These are phyloP conservation scores for Monilinia aucupariae DNA, from an alignment of 2,329 filamentous ascomycete species.

Conservation along the genomic window DNA sequence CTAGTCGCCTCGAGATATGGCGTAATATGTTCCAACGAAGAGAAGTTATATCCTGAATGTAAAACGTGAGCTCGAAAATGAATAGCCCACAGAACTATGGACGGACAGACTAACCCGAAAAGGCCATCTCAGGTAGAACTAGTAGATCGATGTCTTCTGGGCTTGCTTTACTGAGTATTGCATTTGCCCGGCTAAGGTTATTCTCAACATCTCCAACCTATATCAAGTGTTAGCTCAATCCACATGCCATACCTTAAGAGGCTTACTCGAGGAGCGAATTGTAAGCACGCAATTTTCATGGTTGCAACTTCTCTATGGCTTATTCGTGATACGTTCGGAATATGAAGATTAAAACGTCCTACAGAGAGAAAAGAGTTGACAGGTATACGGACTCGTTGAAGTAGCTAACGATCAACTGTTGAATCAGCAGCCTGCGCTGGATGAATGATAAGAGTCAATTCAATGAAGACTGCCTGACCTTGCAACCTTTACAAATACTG, in stretches of 20 bases:
- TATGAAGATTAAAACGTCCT: not conserved
- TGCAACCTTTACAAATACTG: too few species aligned
- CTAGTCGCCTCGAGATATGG: slow-evolving; percentile 64
- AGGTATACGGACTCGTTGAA: not conserved
- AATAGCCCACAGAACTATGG: not conserved
- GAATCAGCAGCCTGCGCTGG: too few species aligned
- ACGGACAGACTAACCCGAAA: slow-evolving; percentile 49
- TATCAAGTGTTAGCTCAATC: not conserved
- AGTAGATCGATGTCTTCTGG: slow-evolving; percentile 60
- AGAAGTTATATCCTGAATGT: slow-evolving; percentile 63
- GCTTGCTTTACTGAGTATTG: slow-evolving; percentile 50
- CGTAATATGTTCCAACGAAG: slow-evolving; percentile 59
- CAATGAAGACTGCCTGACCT: too few species aligned
- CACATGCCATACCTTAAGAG: not conserved
- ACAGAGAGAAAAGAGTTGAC: not conserved
- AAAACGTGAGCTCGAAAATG: not conserved
- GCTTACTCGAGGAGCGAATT: slow-evolving; percentile 60
- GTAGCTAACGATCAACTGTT: too few species aligned
- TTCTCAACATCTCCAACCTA: slow-evolving; percentile 64
- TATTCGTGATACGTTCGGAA: not conserved
- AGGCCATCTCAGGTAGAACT: slow-evolving; percentile 71
- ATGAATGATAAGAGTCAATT: too few species aligned
- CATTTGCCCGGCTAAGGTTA: slow-evolving; percentile 64
- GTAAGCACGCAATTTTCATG: slow-evolving; percentile 66
- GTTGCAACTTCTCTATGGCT: slow-evolving; percentile 20